Percentiles rank a stretch among this genome's conserved stretches.
These are phyloP conservation scores for Flaveria ramosissima DNA, from an alignment of 129 eudicot genomes.

Conservation along the genomic window DNA sequence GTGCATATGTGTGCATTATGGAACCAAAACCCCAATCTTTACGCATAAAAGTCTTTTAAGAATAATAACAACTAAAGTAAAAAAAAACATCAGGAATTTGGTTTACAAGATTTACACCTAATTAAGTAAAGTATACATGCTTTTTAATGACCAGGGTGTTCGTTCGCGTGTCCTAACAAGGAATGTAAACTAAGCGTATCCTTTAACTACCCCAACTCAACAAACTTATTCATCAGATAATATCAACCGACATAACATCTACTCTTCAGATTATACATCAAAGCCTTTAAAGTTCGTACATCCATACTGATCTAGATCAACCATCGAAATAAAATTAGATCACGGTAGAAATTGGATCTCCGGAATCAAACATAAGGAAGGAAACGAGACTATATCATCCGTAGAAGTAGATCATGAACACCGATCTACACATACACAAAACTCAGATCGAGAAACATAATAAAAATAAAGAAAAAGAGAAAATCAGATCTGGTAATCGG, in stretches of 20 bases:
- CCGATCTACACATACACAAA: neutral
- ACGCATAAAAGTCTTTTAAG: no score
- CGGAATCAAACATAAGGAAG: neutral
- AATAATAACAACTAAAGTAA: no score
- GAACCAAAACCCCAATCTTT: no score
- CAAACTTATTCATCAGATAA: neutral
- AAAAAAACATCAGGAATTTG: neutral
- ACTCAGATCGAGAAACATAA: slow-evolving; percentile 17
- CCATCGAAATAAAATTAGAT: neutral
- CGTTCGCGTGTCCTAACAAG: neutral
- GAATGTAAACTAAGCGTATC: neutral
- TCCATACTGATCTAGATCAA: slow-evolving; percentile 16
- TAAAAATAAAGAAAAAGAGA: neutral
- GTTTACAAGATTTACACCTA: neutral
- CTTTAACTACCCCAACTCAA: neutral
- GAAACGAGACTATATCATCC: neutral
- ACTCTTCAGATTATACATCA: neutral
- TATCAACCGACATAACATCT: slow-evolving; percentile 3
- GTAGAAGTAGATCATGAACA: neutral
- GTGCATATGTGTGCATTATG: neutral
- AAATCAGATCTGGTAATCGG: slow-evolving; percentile 10
- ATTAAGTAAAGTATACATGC: neutral
- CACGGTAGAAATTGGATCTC: neutral
- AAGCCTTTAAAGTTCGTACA: neutral
- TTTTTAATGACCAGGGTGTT: neutral